phyloP scores from a whole-genome alignment of 805 yeast species.

The Ogataea paraovalis region DNA sequence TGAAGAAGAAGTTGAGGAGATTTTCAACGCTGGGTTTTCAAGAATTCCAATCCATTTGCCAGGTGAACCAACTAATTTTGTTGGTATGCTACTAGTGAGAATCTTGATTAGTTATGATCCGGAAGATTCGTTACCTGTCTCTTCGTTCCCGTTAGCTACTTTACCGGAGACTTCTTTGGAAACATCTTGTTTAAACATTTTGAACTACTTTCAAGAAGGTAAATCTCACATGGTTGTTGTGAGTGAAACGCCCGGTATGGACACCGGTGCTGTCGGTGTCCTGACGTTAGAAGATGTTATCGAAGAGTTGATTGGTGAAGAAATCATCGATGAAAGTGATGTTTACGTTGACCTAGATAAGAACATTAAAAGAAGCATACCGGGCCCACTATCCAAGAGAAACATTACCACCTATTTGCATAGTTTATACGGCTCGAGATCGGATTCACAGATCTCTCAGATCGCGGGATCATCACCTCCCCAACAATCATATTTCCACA shows the following conservation, averaged over 20 bases:
- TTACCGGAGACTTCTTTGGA: conserved; percentile 90
- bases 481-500: conserved; percentile 12
- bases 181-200: conserved; percentile 88
- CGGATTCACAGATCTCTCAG: conserved; percentile 8
- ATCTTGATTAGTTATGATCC: conserved; percentile 95
- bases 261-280: conserved; percentile 81
- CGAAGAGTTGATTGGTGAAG: conserved; percentile 96
- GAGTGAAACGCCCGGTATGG: conserved; percentile 76
- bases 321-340: conserved; percentile 93
- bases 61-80: conserved; percentile 81
- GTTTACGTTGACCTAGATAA: conserved; percentile 89
- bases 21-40: conserved; percentile 90
- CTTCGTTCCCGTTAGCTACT: conserved; percentile 92
- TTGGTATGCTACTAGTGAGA: conserved; percentile 92
- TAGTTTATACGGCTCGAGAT: conserved; percentile 40
- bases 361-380: conserved; percentile 72
- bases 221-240: conserved; percentile 97
- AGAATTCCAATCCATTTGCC: conserved; percentile 93
- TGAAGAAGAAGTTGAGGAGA: conserved; percentile 80
- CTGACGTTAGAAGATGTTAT: conserved; percentile 95
- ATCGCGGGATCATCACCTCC: conserved; percentile 5
- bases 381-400: conserved; percentile 71
- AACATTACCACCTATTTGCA: conserved; percentile 68
- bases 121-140: conserved; percentile 89
- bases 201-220: conserved; percentile 96